Evolutionary conservation across 2,329 filamentous ascomycete species (phyloP).

Genomic region (Colletotrichum somersetense): DNA sequence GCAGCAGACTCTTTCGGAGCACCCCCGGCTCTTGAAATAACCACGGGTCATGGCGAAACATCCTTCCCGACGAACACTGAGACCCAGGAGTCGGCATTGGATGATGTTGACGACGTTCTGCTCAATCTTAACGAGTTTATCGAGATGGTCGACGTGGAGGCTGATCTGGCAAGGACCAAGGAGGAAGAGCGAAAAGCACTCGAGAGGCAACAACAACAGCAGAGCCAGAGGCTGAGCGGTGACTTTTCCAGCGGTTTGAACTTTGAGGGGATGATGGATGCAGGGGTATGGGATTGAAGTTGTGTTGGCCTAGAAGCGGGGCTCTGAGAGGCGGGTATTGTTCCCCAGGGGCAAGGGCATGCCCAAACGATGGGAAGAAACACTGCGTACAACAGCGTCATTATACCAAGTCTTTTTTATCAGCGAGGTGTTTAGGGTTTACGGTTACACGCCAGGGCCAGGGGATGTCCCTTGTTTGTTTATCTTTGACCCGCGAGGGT

Average conservation of each 20-base stretch:
- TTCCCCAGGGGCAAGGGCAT: background rate
- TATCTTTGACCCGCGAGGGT: background rate
- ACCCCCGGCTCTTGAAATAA: constrained; percentile 27
- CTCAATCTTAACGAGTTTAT: constrained; percentile 61
- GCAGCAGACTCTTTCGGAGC: constrained; percentile 53
- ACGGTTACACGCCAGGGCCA: background rate
- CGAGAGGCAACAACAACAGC: background rate
- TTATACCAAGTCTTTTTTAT: background rate
- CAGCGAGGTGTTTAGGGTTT: constrained; percentile 20
- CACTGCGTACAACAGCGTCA: background rate
- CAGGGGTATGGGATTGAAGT: constrained; percentile 24
- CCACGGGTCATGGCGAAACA: constrained; percentile 23
- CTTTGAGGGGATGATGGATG: constrained; percentile 20
- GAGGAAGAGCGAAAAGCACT: constrained; percentile 20
- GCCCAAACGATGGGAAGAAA: background rate
- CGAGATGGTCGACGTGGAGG: constrained; percentile 53
- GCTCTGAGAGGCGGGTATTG: background rate
- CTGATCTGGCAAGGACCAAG: constrained; percentile 43
- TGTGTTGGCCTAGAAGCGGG: background rate
- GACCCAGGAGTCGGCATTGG: constrained; percentile 46
- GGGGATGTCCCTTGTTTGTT: constrained; percentile 1
- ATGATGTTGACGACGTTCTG: constrained; percentile 61
- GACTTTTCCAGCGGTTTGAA: background rate
- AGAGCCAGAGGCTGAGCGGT: background rate
- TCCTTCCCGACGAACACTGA: constrained; percentile 20